These are phyloP conservation scores for Salix purpurea DNA, from an alignment of 345 rosid genomes.

Conservation along the genomic window DNA sequence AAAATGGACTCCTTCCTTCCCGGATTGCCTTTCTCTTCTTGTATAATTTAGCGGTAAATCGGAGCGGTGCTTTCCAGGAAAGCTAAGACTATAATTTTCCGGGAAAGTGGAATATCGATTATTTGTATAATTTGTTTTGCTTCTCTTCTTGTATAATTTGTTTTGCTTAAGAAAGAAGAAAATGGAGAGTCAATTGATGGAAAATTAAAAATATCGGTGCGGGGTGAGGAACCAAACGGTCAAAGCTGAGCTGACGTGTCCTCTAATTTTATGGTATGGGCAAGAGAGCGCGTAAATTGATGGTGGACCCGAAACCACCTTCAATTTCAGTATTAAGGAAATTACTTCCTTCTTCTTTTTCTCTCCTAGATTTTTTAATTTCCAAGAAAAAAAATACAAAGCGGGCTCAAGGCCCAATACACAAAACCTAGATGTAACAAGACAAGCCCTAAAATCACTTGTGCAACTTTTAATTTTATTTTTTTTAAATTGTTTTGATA, in stretches of 20 bases:
- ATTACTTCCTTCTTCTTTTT: too few relatives aligned
- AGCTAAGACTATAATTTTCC: neutral
- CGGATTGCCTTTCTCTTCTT: neutral
- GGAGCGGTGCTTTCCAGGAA: neutral
- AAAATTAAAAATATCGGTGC: neutral
- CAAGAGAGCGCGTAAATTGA: neutral
- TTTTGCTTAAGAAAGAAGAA: slow-evolving; percentile 8
- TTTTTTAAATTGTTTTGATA: too few relatives aligned
- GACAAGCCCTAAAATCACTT: too few relatives aligned
- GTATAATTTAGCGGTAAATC: neutral
- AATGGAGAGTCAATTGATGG: neutral
- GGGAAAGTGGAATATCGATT: neutral
- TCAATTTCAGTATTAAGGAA: neutral
- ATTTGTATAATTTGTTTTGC: too few relatives aligned
- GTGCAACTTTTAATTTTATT: too few relatives aligned
- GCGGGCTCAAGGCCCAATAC: too few relatives aligned
- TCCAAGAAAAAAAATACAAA: too few relatives aligned
- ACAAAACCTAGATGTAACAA: too few relatives aligned
- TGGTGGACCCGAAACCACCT: neutral
- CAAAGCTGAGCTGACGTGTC: neutral
- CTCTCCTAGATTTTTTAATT: too few relatives aligned
- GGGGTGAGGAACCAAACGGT: neutral
- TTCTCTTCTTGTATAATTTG: too few relatives aligned
- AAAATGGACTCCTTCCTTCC: neutral
- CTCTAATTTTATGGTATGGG: neutral